Conservation (phyloP, 2,329 filamentous ascomycete genomes). For the Mycocentrospora acerina region DNA sequence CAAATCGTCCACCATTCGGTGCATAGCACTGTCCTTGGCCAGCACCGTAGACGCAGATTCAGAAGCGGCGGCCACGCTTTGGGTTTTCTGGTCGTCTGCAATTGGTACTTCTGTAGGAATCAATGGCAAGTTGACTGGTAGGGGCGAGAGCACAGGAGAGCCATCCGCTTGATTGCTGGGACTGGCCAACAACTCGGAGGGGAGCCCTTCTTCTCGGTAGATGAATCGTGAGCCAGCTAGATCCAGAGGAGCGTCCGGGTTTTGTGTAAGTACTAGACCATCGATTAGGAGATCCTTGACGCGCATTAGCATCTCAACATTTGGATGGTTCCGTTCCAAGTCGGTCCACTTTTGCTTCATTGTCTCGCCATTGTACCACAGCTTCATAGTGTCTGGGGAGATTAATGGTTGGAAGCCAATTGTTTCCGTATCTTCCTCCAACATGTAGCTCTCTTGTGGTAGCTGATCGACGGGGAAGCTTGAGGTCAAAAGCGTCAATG, state of each 20-base stretch:
- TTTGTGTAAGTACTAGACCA: slow-evolving; percentile 59
- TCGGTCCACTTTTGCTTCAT: slow-evolving; percentile 58
- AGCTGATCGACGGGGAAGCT: slow-evolving; percentile 61
- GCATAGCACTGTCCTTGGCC: slow-evolving; percentile 53
- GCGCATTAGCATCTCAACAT: slow-evolving; percentile 67
- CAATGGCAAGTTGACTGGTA: slow-evolving; percentile 43
- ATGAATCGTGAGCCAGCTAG: slow-evolving; percentile 54
- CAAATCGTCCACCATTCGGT: slow-evolving; percentile 60
- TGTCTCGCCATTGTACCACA: slow-evolving; percentile 53
- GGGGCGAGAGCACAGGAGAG: slow-evolving; percentile 40
- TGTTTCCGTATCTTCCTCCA: slow-evolving; percentile 68
- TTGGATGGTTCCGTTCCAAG: slow-evolving; percentile 56
- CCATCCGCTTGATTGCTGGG: slow-evolving; percentile 43
- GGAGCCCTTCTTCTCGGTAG: slow-evolving; percentile 56
- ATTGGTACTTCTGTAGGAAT: slow-evolving; percentile 29
- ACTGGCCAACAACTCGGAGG: slow-evolving; percentile 52
- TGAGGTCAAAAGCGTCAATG: slow-evolving; percentile 60
- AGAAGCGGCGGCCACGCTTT: slow-evolving; percentile 41
- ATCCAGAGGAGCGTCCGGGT: slow-evolving; percentile 51
- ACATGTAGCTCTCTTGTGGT: slow-evolving; percentile 60
- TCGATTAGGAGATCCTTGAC: slow-evolving; percentile 64
- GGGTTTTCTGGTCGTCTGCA: slow-evolving; percentile 39
- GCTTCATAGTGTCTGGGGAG: slow-evolving; percentile 50
- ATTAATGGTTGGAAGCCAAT: slow-evolving; percentile 65
- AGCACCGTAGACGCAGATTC: slow-evolving; percentile 51